Evolutionary conservation across 2,329 filamentous ascomycete species (phyloP), one percentile per base, ranked within the genome.

Genomic region (Colletotrichum gloeosporioides): DNA sequence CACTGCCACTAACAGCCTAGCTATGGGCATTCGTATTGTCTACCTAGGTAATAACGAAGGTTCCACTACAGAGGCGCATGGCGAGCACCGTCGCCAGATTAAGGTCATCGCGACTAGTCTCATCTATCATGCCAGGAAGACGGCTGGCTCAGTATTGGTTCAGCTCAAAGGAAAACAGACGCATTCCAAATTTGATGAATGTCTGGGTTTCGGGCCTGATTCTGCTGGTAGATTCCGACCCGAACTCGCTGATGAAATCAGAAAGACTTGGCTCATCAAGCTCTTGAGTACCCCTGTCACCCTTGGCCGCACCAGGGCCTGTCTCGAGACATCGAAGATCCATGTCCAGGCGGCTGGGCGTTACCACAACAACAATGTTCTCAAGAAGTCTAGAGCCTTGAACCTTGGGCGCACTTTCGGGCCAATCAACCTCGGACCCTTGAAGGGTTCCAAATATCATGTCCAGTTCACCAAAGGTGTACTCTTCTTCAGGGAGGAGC

Each of bases 401-500:
- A n/a, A n/a, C 4, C 44, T 49, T 49, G 7, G 44, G 44, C 44
- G 7, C 44, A 0, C n/a, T n/a, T 3, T 2, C 3, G n/a, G 44
- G 44, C 44, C 44, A 49, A 49, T 49, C 44, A 49, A 49, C 44
- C 44, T 49, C 18, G 7, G 44, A 49, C n/a, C 44, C 44, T 49
- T 49, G 0, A 49, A 49, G 44, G 9, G 44, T 49, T 1, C 44
- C 44, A 6, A 49, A 49, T 49, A 49, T 49, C 44, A 49, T 49
- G n/a, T 49, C 9, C 44, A 49, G 7, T 6, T 49, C 44, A 6
- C 44, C 44, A 3, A 49, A 49, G n/a, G 2, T 49, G 10, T 49
- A 49, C 6, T 49, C 44, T 1, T 49, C 44, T 49, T 13, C 6
- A n/a, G n/a, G 44, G 44, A 4, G 44, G 7, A 49, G 44, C 4